phyloP scores from a whole-genome alignment of 163 green algal genomes.

The Botryococcus braunii region DNA sequence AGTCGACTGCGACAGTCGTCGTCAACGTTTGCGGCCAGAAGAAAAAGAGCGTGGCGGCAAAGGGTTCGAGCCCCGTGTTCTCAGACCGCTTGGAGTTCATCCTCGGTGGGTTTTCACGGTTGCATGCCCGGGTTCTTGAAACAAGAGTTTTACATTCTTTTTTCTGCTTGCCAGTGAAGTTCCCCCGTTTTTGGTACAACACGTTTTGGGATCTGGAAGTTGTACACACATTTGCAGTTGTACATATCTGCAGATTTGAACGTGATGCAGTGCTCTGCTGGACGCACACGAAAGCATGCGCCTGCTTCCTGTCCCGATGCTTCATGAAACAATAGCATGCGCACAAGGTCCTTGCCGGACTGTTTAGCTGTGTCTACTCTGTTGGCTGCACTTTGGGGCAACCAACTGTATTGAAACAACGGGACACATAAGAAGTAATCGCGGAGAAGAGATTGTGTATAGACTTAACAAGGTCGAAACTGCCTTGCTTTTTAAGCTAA shows the following conservation, averaged over 20 bases:
- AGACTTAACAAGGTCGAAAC: too few species aligned
- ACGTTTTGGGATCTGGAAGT: not conserved
- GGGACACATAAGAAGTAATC: too few species aligned
- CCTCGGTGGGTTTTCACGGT: not conserved
- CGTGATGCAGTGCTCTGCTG: not conserved
- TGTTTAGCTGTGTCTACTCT: too few species aligned
- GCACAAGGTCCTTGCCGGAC: too few species aligned
- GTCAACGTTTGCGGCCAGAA: not conserved
- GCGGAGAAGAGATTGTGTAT: too few species aligned
- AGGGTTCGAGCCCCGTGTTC: not conserved
- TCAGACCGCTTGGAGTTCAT: slow-evolving; percentile 5
- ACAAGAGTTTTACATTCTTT: not conserved
- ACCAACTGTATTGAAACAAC: too few species aligned
- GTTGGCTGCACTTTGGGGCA: too few species aligned
- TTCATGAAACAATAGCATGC: too few species aligned
- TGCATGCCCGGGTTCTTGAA: not conserved
- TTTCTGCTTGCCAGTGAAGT: not conserved
- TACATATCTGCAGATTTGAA: not conserved
- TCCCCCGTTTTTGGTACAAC: not conserved
- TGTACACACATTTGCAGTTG: not conserved
- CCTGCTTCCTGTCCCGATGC: too few species aligned
- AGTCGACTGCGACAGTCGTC: not conserved
- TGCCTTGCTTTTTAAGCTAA: too few species aligned
- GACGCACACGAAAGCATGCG: too few species aligned
- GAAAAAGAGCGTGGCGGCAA: not conserved